Conservation (phyloP, 2,329 filamentous ascomycete species). For the Monilinia laxa region DNA sequence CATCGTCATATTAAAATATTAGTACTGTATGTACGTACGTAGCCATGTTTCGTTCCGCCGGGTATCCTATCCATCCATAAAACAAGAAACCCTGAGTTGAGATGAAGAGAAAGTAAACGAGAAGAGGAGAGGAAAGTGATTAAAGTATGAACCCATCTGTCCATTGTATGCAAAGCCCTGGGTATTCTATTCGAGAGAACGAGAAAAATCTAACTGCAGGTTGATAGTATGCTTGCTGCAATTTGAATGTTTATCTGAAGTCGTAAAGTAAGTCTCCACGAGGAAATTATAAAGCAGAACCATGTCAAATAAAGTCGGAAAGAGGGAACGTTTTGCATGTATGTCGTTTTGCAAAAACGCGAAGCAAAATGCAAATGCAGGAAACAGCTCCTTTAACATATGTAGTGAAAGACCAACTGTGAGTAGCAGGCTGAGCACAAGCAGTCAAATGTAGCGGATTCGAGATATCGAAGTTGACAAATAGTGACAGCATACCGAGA, state of each 20-base stretch:
- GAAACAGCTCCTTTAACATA: background rate
- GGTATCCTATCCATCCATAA: background rate
- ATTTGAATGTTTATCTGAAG: background rate
- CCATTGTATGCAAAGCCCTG: background rate
- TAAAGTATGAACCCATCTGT: background rate
- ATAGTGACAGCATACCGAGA: background rate
- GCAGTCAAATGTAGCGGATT: background rate
- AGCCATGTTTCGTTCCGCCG: background rate
- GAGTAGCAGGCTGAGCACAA: background rate
- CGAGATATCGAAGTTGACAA: background rate
- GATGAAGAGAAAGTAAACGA: rapidly evolving
- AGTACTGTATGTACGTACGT: slow-evolving; percentile 1
- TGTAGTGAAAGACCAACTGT: background rate
- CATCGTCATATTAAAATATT: background rate
- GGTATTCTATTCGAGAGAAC: background rate
- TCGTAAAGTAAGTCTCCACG: background rate
- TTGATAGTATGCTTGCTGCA: background rate
- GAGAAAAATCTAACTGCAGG: too few relatives aligned
- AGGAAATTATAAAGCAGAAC: background rate
- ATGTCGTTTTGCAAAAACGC: background rate
- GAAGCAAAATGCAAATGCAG: background rate
- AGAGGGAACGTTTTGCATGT: background rate
- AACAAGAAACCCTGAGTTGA: background rate
- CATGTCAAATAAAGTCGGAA: background rate
- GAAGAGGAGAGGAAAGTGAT: background rate